A percentile compares a stretch with the other conserved stretches of the same genome.
phyloP scores from a whole-genome alignment of 768 basidiomycete species.

The Pisolithus orientalis region DNA sequence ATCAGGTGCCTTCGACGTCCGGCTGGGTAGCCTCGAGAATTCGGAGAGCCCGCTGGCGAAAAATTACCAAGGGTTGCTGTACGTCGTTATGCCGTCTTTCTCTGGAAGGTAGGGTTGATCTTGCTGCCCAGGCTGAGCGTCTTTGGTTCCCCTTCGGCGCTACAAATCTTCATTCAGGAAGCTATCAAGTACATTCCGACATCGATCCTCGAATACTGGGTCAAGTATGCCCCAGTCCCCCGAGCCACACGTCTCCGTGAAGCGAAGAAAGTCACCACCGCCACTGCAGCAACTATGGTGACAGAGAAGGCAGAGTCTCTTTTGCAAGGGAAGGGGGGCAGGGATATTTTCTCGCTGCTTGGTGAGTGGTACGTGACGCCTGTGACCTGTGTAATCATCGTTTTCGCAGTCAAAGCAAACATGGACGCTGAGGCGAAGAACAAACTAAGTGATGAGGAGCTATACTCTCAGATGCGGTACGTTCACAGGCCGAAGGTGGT shows the following conservation, averaged over 20 bases:
- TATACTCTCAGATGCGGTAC: not conserved
- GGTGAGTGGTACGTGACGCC: conserved; percentile 20
- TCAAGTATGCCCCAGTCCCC: conserved; percentile 18
- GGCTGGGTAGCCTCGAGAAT: conserved; percentile 5
- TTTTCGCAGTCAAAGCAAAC: conserved; percentile 21
- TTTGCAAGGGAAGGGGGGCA: conserved; percentile 1
- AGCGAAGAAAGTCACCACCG: not conserved
- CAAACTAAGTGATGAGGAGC: conserved; percentile 13
- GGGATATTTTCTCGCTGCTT: conserved; percentile 27
- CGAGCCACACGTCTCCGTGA: conserved; percentile 7
- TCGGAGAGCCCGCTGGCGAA: conserved; percentile 1
- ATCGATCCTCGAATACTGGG: conserved; percentile 28
- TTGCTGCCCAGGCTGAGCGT: conserved; percentile 1
- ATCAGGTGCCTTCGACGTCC: conserved; percentile 40
- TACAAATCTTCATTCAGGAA: conserved; percentile 26
- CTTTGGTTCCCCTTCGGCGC: conserved; percentile 6
- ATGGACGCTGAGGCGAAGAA: conserved; percentile 20
- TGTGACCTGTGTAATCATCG: not conserved
- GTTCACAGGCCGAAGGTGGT: not conserved
- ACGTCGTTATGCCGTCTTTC: not conserved
- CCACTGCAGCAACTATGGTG: conserved; percentile 4
- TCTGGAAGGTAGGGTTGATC: not conserved
- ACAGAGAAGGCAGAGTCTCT: conserved; percentile 9
- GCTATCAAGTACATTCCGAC: conserved; percentile 26
- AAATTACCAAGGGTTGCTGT: conserved; percentile 2